Percentiles rank a stretch among this genome's conserved stretches.
Conservation (phyloP, 116 monocot genomes). For the Phalaenopsis hybrid region DNA sequence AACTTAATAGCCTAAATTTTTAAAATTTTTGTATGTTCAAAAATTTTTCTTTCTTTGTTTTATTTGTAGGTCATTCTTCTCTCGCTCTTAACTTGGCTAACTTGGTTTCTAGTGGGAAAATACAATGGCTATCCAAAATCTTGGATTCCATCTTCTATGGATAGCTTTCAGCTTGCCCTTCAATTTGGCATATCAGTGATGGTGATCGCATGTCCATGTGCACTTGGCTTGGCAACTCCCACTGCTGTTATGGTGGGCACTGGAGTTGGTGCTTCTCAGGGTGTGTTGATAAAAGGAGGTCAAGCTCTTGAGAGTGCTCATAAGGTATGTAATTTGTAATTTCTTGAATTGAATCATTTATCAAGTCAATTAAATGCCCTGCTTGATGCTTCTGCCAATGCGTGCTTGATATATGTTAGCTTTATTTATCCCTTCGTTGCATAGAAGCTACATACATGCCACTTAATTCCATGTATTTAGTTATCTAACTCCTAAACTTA, state of each 20-base stretch:
- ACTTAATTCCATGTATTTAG: too few relatives aligned
- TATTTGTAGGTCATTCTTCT: slow-evolving; percentile 63
- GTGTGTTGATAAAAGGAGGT: slow-evolving; percentile 87
- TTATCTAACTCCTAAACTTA: too few relatives aligned
- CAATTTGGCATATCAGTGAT: slow-evolving; percentile 92
- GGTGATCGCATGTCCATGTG: slow-evolving; percentile 96
- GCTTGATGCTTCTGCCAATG: background rate
- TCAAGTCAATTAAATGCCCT: background rate
- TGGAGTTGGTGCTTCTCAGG: slow-evolving; percentile 90
- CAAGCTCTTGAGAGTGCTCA: slow-evolving; percentile 91
- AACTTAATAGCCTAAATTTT: background rate
- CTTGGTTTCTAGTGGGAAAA: slow-evolving; percentile 82
- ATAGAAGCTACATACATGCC: too few relatives aligned
- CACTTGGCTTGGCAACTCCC: slow-evolving; percentile 87
- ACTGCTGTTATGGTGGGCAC: slow-evolving; percentile 98
- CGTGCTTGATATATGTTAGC: too few relatives aligned
- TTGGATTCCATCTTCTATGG: slow-evolving; percentile 90
- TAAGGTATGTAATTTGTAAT: slow-evolving; percentile 36
- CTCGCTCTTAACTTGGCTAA: slow-evolving; percentile 62
- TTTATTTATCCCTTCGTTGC: too few relatives aligned
- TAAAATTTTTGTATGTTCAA: background rate
- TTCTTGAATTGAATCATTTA: slow-evolving; percentile 1
- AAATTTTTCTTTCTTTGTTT: background rate
- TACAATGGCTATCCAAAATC: slow-evolving; percentile 58
- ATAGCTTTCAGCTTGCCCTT: slow-evolving; percentile 84